Evolutionary conservation across 1,284 basidiomycete species (phyloP), one percentile per base, ranked within the genome.

Genomic region (Trametes polyzona): DNA sequence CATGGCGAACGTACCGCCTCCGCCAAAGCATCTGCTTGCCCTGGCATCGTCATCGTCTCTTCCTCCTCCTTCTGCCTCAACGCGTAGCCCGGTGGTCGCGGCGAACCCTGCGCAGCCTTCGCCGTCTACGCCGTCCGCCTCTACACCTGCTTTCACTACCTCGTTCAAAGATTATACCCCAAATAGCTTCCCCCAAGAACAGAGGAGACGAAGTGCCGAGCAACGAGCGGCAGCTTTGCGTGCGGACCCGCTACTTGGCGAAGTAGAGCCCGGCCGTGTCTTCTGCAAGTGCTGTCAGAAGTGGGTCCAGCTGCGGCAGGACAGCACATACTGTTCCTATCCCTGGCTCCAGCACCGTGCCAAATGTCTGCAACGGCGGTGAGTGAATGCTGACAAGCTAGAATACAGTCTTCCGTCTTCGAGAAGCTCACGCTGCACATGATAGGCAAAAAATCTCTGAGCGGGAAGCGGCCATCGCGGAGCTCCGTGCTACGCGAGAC

Each of bases 271-370:
- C 0, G 88, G 87, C 66, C 77, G 87, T 23, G 88, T 90, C 1
- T 89, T 90, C 66, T 91, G 88, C 66, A 77, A 78, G 4, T 71
- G 90, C 1, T 91, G 89, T 67, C 77, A 81, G 64, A 90, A 91
- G 71, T 91, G 88, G 89, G 88, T 90, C 0, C 88, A 89, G 68
- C 76, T 90, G 26, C 72, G 88, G 44, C 87, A 90, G 68, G 88
- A 90, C 64, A 81, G 78, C 57, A 83, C 82, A 42, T 90, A 84
- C 68, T 90, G 88, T 61, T 86, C 87, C 46, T 88, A 90, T 69
- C 88, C 88, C 23, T 90, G 88, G 88, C 67, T 83, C 52, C 87
- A 89, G 70, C 88, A 90, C 68, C 79, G 85, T n/a, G 80, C 76
- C 37, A 90, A 89, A 69, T 90, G 88, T 72, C 66, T 88, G 39